A percentile compares a stretch with the other conserved stretches of the same genome.
These are phyloP conservation scores for Plasmodium ovale DNA, from an alignment of 169 alveolate genomes.

Conservation along the genomic window DNA sequence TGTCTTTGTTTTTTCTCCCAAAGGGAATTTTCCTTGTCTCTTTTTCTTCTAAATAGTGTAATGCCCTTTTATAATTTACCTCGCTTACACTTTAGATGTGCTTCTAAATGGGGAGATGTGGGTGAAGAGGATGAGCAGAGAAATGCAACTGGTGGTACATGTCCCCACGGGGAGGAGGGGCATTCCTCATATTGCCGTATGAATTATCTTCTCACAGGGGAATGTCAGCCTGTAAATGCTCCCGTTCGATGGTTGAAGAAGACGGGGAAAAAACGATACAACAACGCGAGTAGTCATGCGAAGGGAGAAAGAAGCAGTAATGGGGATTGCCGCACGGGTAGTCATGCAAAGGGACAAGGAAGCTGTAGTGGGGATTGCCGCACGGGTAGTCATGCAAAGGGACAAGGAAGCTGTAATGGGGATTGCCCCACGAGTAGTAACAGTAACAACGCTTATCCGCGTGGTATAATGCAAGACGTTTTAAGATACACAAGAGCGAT, in stretches of 20 bases:
- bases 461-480: background rate
- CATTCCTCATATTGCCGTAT: no score
- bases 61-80: constrained; percentile 62
- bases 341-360: background rate
- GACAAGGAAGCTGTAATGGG: background rate
- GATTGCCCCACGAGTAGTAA: background rate
- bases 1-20: constrained; percentile 21
- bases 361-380: background rate
- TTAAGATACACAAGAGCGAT: no score
- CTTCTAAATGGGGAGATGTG: background rate
- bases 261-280: no score
- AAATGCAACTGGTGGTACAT: no score
- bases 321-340: no score
- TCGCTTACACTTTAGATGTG: background rate
- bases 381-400: background rate
- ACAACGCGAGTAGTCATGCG: no score
- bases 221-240: no score
- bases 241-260: no score
- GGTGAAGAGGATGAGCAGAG: no score
- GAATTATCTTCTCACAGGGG: no score
- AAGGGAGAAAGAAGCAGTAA: no score
- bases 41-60: constrained; percentile 29
- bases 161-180: no score
- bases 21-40: constrained; percentile 32
- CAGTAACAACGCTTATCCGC: background rate